Base-by-base conservation (phyloP, 164 flowering plant genomes). In the Piper betle region DNA sequence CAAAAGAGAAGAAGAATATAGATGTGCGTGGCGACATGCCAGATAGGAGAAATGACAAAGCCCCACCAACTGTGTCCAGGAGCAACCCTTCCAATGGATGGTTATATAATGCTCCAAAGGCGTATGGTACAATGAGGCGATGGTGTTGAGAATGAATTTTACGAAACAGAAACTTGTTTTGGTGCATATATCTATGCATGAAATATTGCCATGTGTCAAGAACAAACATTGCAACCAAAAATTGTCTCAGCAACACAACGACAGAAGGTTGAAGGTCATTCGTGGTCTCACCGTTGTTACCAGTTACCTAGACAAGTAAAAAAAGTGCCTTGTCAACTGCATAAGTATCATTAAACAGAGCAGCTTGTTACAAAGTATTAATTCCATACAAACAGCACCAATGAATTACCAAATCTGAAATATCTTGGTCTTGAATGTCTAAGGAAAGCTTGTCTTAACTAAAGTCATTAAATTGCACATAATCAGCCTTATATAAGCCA, bases 151-250 rank as follows among this genome's bases (percentile, higher is more conserved):
- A 88, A 75, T 91, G 99, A 72, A 94, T 79, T 59, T 94, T 95
- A 15, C 80, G 78, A 73, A 88, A 91, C 69, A 94, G 62, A 72
- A 90, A 94, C 73, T 88, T 94, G 82, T 91, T 91, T 46, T 85
- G 86, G 64, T 93, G 99, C 97, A 93, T 88, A 71, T 82, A 91
- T 60, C 99, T 68, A 62, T 94, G 99, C 88, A 85, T 82, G 60
- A 94, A 88, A 71, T 91, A 93, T 64, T 91, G 99, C 95, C 96
- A 93, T 15, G 99, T 88, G 62, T 93, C 97, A 58, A 93, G 17
- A 18, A 90, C 84, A 48, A 85, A 25, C 97, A 90, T 90, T 57
- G 85, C 99, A 15, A 69, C 71, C 46, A 88, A 39, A 52, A 93
- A 82, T 73, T 92, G 98, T 57, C 81, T 63, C 2, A 64, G 78